phyloP scores from a whole-genome alignment of 257 asterid species.

The Gentiana straminea region DNA sequence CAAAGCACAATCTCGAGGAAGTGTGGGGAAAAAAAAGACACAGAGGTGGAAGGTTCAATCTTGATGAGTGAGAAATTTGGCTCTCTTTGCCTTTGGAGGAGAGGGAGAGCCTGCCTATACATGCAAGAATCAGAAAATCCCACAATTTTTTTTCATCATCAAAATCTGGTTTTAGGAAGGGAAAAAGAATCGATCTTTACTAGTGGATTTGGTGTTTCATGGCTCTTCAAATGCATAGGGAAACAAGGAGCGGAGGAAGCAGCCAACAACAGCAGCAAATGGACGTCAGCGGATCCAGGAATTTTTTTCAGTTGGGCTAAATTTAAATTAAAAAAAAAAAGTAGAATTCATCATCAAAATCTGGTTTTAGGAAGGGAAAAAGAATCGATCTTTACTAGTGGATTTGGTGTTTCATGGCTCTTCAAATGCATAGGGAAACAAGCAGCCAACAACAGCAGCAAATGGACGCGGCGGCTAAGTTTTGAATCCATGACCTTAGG shows the following conservation, averaged over 20 bases:
- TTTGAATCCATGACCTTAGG: no score
- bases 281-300: conserved; percentile 85
- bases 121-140: conserved; percentile 26
- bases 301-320: no score
- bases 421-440: conserved; percentile 52
- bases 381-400: conserved; percentile 6
- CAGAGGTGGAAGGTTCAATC: conserved; percentile 10
- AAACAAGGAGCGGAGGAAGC: conserved; percentile 38
- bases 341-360: no score
- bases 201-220: conserved; percentile 18
- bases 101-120: conserved; percentile 87
- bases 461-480: conserved; percentile 88
- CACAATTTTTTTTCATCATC: conserved; percentile 13
- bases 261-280: conserved; percentile 65
- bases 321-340: no score
- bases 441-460: conserved; percentile 52
- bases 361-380: background rate
- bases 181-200: background rate
- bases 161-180: conserved; percentile 1
- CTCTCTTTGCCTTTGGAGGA: conserved; percentile 73
- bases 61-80: conserved; percentile 80
- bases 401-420: conserved; percentile 31
- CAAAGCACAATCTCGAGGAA: background rate
- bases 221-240: conserved; percentile 60
- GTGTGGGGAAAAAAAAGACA: background rate